Base-by-base conservation (phyloP, 305 asterid genomes). In the Fraxinus velutina region DNA sequence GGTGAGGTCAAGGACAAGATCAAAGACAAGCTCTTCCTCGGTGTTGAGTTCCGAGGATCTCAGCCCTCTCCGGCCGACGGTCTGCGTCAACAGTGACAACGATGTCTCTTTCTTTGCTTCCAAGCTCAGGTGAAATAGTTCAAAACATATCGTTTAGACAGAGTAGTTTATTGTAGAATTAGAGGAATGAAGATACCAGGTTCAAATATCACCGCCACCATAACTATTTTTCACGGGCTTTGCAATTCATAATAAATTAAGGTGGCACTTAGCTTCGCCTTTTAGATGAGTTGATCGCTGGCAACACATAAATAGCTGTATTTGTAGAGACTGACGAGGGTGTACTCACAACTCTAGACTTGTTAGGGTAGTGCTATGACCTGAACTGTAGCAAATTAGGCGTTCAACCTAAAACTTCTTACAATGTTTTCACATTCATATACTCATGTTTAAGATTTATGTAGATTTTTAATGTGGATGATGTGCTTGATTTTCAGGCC, bases 21-120 rank as follows among this genome's bases (percentile, higher is more conserved):
- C 97, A 0, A 92, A 88, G 86, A 79, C 91, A 8, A 89, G 93
- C 80, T 91, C 97, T 5, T 92, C 95, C 0, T 91, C 96, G 9
- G 94, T 81, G 37, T 84, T 91, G 68, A 92, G 95, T 85, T 91
- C 95, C 78, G 97, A 91, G 88, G 91, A 90, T 64, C 86, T 89
- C 82, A 92, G 97, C 83, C 97, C 95, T 80, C 93, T 89, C 84
- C 91, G 90, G 34, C 89, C 91, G 83, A 87, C 89, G 68, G 75
- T 82, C 39, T 81, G 84, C 44, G 73, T 77, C 73, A 83, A 80
- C 34, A 83, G 84, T 42, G 87, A 87, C 76, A 87, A 86, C 15
- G 89, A 87, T 73, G 89, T 92, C 77, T 83, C 92, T 8, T 22
- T 79, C 47, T 90, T 92, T 30, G 90, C 90, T 76, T 88, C 97